Evolutionary conservation across 179 eudicot species (phyloP).

Genomic region (Nepenthes alata): DNA sequence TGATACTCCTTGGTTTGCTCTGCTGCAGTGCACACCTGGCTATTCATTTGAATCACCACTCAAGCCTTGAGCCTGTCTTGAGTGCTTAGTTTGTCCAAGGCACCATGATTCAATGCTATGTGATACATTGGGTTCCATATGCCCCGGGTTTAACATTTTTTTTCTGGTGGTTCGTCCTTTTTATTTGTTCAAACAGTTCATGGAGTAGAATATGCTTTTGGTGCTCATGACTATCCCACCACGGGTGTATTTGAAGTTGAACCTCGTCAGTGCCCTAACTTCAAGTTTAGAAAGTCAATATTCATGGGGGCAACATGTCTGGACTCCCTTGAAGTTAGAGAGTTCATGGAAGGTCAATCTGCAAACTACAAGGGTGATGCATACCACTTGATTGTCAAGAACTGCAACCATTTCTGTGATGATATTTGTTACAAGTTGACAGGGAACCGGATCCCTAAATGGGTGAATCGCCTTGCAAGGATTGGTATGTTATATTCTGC

Average conservation of each 20-base stretch:
- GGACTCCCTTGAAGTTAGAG: conserved; percentile 11
- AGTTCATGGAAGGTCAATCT: conserved; percentile 18
- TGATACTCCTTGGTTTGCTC: too few species aligned
- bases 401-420: conserved; percentile 21
- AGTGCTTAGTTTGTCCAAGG: too few species aligned
- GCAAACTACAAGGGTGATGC: conserved; percentile 15
- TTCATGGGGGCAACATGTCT: conserved; percentile 14
- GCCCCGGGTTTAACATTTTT: not conserved
- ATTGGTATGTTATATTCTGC: conserved; percentile 10
- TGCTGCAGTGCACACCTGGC: too few species aligned
- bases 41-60: too few species aligned
- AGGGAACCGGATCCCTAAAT: conserved; percentile 16
- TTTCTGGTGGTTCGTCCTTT: not conserved
- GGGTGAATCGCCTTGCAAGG: conserved; percentile 21
- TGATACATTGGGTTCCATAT: too few species aligned
- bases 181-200: conserved; percentile 13
- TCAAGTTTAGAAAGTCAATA: conserved; percentile 17
- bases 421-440: conserved; percentile 14
- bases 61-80: too few species aligned
- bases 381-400: conserved; percentile 15
- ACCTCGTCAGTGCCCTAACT: conserved; percentile 23
- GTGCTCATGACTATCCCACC: conserved; percentile 30
- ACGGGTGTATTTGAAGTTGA: conserved; percentile 26
- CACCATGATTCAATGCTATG: too few species aligned
- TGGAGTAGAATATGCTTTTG: conserved; percentile 32